Base-by-base conservation (phyloP, 2,329 filamentous ascomycete genomes). In the Myriangium duriaei region DNA sequence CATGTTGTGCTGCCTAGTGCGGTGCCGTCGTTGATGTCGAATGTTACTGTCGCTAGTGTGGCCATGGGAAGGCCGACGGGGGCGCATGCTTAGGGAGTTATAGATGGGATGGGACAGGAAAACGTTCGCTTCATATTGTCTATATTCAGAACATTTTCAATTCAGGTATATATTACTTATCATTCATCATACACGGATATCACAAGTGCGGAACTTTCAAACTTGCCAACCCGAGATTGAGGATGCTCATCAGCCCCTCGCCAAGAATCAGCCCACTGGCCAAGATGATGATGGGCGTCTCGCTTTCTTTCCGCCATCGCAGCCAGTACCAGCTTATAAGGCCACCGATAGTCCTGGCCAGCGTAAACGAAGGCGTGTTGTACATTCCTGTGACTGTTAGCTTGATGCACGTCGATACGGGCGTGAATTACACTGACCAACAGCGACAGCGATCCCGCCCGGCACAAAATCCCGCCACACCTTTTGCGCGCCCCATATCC, bases 331-430 rank as follows among this genome's bases (percentile, higher is more conserved):
- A 86, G 45, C 75, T 78, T 37, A 79, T 61, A 30, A 78, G 45
- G 0, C 91, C 91, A 2, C 91, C 91, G 7, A 84, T 74, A 0
- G 85, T 82, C 44, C 91, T 69, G 1, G 91, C 87, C 26, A 98
- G 65, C 0, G 91, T 98, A 55, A 98, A 98, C 0, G 85, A 93
- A 0, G 91, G 91, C 1, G 88, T 85, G 51, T 96, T 98, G 62
- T 96, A 98, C 76, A 98, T 98, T 34, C 91, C 81, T 79, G 16
- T 44, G 32, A 42, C 30, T 28, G 19, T 37, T 15, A 30, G 34
- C 18, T 16, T 31, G 17, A 19, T 14, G 3, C 11, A 19, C 4
- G 11, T 24, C 12, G 11, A 28, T 29, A 24, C 4, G 12, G 18
- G n/a, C 21, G 10, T 31, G 12, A 17, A 12, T 7, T 30, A 30